phyloP scores from a whole-genome alignment of 2,329 filamentous ascomycete genomes.

The Arachnomyces sp. region DNA sequence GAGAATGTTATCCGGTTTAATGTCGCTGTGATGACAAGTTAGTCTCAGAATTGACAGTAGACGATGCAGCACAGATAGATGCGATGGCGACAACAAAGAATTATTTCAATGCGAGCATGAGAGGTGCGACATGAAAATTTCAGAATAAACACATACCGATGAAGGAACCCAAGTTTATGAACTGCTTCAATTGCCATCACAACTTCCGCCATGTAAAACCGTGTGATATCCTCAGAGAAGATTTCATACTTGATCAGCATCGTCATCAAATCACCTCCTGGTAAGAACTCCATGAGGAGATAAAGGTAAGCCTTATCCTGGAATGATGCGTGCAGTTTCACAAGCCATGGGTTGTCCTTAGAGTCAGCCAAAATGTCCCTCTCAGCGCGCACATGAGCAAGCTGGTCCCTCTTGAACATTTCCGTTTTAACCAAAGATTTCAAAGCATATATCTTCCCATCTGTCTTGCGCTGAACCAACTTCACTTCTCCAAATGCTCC shows the following conservation, averaged over 20 bases:
- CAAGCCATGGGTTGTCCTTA: constrained; percentile 94
- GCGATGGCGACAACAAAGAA: no score
- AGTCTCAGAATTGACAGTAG: constrained; percentile 20
- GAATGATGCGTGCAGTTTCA: constrained; percentile 97
- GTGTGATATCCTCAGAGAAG: constrained; percentile 96
- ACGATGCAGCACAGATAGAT: background rate
- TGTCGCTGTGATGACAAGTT: constrained; percentile 58
- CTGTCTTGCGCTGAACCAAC: constrained; percentile 89
- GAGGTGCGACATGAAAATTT: background rate
- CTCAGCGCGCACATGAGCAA: constrained; percentile 94
- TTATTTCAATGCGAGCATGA: background rate
- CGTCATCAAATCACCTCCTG: constrained; percentile 97
- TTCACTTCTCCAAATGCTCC: constrained; percentile 98
- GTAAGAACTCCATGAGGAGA: constrained; percentile 99
- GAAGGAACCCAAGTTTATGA: constrained; percentile 95
- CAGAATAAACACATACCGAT: constrained; percentile 61
- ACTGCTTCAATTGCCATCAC: constrained; percentile 97
- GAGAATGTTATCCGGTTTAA: constrained; percentile 98
- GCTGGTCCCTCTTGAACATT: constrained; percentile 99
- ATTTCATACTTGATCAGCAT: constrained; percentile 99
- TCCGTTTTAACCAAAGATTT: constrained; percentile 98
- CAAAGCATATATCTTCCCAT: constrained; percentile 95
- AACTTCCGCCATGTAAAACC: constrained; percentile 98
- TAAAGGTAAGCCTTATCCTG: constrained; percentile 95
- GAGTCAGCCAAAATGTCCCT: constrained; percentile 96